A percentile compares a stretch with the other conserved stretches of the same genome.
These are phyloP conservation scores for Fusarium floridanum DNA, from an alignment of 2,329 filamentous ascomycete genomes.

Conservation along the genomic window DNA sequence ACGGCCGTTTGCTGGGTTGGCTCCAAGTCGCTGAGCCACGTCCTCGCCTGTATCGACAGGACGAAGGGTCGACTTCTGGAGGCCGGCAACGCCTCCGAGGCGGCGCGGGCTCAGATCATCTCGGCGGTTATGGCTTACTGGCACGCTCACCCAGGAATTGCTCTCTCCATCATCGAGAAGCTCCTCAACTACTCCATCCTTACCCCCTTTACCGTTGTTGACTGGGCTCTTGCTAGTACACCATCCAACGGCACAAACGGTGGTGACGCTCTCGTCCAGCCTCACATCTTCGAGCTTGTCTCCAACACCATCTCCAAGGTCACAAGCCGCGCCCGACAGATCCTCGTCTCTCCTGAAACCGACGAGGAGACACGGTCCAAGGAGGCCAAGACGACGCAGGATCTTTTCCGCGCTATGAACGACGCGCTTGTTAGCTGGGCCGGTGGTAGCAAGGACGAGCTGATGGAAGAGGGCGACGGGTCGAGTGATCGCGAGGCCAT, in stretches of 20 bases:
- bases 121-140: slow-evolving; percentile 92
- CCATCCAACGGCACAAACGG: slow-evolving; percentile 65
- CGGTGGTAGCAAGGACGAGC: slow-evolving; percentile 77
- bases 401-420: slow-evolving; percentile 84
- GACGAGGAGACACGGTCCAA: slow-evolving; percentile 75
- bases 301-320: slow-evolving; percentile 91
- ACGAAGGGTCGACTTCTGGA: slow-evolving; percentile 90
- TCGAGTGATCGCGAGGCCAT: slow-evolving; percentile 71
- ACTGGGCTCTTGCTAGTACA: slow-evolving; percentile 82
- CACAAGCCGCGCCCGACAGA: slow-evolving; percentile 85
- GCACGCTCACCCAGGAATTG: slow-evolving; percentile 91
- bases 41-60: slow-evolving; percentile 94
- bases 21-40: slow-evolving; percentile 95
- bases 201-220: slow-evolving; percentile 84
- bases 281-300: slow-evolving; percentile 90
- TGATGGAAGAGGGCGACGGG: slow-evolving; percentile 77
- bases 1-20: slow-evolving; percentile 94
- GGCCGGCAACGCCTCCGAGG: slow-evolving; percentile 79
- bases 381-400: slow-evolving; percentile 81
- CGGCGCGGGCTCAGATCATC: slow-evolving; percentile 88
- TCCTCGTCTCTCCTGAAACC: slow-evolving; percentile 73
- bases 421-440: slow-evolving; percentile 82
- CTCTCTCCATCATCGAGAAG: slow-evolving; percentile 94
- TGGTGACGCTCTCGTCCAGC: slow-evolving; percentile 76
- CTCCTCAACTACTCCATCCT: slow-evolving; percentile 97